Base-by-base conservation (phyloP, 345 rosid genomes). In the Sapria himalayana region DNA sequence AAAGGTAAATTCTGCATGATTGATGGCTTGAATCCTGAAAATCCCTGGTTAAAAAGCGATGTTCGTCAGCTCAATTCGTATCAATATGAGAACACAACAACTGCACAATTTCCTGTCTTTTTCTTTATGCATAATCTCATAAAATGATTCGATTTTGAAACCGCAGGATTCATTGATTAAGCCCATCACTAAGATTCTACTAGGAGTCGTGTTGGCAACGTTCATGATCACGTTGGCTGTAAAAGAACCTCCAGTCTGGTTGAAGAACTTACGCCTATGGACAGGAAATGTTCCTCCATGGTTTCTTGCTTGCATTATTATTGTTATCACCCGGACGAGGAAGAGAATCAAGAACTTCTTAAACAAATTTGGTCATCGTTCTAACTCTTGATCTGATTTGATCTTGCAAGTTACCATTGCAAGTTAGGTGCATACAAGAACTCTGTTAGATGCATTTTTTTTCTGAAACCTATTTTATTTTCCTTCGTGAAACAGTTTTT, bases 271-370 rank as follows among this genome's bases (percentile, higher is more conserved):
- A 7, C 54, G 71, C 51, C 3, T 70, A 43, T 53, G 62, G 9
- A 54, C 56, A 3, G 74, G 71, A 21, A 67, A 55, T 63, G 74
- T 72, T 52, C 85, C 89, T 33, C 93, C 98, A 5, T 82, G 98
- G 95, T 47, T 89, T 48, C 70, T 89, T 3, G 98, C 98, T 12
- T 82, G 80, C 50, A 41, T 72, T 4, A 81, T 89, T 4, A 73
- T 89, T 13, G 93, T 76, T 41, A 82, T 89, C 51, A 74, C 79
- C n/a, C 91, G 93, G 21, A 79, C 68, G 61, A 79, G 92, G 72
- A 89, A 82, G 81, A 67, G 98, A 67, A 79, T 93, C 11, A 62
- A 51, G 59, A 63, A 76, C 60, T 62, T 70, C 38, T 64, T 82
- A 33, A 70, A 53, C 56, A 76, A 63, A 60, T 54, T 39, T 33